phyloP scores from a whole-genome alignment of 768 basidiomycete genomes.

The Suillus subalutaceus region DNA sequence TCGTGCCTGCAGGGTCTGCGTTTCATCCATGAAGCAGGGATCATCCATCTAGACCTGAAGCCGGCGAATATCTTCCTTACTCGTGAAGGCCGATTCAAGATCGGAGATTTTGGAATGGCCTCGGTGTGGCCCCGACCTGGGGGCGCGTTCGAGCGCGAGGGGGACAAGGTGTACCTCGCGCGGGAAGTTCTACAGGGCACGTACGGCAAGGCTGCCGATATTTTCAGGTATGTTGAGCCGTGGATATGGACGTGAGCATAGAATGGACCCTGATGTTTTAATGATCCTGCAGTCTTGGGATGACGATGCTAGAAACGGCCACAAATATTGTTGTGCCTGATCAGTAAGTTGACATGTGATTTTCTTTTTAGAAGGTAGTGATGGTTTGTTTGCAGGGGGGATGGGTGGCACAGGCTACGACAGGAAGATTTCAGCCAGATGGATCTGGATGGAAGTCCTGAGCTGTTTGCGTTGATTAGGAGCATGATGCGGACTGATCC shows the following conservation, averaged over 20 bases:
- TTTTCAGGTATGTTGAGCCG: constrained; percentile 78
- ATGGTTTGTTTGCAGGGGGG: constrained; percentile 62
- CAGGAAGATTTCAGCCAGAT: constrained; percentile 90
- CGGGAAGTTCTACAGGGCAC: constrained; percentile 91
- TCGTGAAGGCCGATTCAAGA: constrained; percentile 84
- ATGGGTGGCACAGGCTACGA: constrained; percentile 91
- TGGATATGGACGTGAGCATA: constrained; percentile 1
- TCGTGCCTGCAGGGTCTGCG: constrained; percentile 62
- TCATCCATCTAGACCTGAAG: constrained; percentile 96
- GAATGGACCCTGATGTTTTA: constrained; percentile 13
- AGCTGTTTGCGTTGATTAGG: constrained; percentile 68
- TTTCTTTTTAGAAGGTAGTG: constrained; percentile 19
- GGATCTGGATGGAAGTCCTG: constrained; percentile 64
- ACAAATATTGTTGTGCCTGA: constrained; percentile 97
- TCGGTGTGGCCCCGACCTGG: constrained; percentile 77
- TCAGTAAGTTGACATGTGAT: constrained; percentile 62
- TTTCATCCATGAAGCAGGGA: constrained; percentile 86
- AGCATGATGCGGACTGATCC: constrained; percentile 82
- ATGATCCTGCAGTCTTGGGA: constrained; percentile 72
- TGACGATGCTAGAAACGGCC: constrained; percentile 94
- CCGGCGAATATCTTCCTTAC: constrained; percentile 97
- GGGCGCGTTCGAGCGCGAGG: constrained; percentile 87
- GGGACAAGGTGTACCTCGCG: constrained; percentile 96
- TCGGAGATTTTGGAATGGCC: constrained; percentile 99
- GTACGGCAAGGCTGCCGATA: constrained; percentile 93